These are phyloP conservation scores for Amborella trichopoda DNA, from an alignment of 164 flowering plant genomes.

Conservation along the genomic window DNA sequence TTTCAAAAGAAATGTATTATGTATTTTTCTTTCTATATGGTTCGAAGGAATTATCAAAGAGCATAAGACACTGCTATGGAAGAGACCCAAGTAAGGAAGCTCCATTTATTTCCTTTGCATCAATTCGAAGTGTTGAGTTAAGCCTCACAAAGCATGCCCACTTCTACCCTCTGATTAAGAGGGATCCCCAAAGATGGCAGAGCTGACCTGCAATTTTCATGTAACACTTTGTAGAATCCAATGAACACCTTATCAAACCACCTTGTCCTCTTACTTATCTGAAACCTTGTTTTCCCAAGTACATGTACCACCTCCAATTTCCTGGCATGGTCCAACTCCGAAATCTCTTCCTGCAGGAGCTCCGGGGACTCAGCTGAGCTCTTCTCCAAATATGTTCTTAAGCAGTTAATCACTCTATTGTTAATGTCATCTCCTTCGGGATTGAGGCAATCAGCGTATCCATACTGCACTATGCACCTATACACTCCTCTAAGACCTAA, in stretches of 20 bases:
- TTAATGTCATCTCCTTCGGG: conserved; percentile 45
- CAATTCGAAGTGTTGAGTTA: no score
- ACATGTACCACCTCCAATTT: conserved; percentile 52
- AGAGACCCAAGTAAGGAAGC: no score
- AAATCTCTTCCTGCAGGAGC: conserved; percentile 24
- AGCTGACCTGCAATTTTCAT: conserved; percentile 59
- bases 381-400: conserved; percentile 21
- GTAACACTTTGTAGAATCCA: conserved; percentile 59
- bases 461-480: conserved; percentile 57
- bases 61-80: no score
- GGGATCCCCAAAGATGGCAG: conserved; percentile 59
- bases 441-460: conserved; percentile 55
- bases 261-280: conserved; percentile 29
- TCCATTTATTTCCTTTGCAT: no score
- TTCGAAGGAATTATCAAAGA: no score
- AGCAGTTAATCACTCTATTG: conserved; percentile 27
- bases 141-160: conserved; percentile 81
- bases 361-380: conserved; percentile 10
- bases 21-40: no score
- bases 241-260: conserved; percentile 61
- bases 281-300: conserved; percentile 65
- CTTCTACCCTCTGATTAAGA: conserved; percentile 46
- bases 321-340: conserved; percentile 36
- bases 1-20: no score
- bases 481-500: conserved; percentile 48